These are phyloP conservation scores for Naganishia randhawae DNA, from an alignment of 768 basidiomycete species.

Conservation along the genomic window DNA sequence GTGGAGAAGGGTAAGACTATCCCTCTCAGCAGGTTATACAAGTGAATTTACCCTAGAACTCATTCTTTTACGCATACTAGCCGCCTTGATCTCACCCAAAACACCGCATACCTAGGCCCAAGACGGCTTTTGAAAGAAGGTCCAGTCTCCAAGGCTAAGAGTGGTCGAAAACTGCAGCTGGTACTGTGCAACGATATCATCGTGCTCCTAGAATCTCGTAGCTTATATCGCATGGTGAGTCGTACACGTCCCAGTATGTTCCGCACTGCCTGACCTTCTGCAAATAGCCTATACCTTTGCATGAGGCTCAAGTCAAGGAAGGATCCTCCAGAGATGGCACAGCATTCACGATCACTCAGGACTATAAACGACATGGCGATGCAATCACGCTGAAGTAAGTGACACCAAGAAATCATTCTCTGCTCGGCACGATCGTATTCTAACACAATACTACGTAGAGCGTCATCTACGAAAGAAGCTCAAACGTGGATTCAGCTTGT, in stretches of 20 bases:
- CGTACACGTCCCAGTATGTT: not conserved
- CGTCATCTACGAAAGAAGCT: constrained; percentile 28
- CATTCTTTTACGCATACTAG: constrained; percentile 46
- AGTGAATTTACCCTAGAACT: too few relatives aligned
- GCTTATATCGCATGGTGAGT: constrained; percentile 77
- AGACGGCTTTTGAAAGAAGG: constrained; percentile 78
- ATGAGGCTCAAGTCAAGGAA: constrained; percentile 39
- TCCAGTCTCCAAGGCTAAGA: constrained; percentile 71
- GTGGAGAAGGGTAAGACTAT: constrained; percentile 62
- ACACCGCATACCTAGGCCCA: constrained; percentile 78
- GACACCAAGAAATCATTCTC: not conserved
- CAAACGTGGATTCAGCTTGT: constrained; percentile 29
- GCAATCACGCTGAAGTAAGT: constrained; percentile 54
- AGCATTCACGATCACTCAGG: constrained; percentile 61
- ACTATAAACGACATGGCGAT: constrained; percentile 72
- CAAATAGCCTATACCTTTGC: constrained; percentile 61
- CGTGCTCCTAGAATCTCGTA: constrained; percentile 72
- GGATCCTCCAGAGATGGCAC: constrained; percentile 34
- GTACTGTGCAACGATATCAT: constrained; percentile 87
- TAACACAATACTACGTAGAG: constrained; percentile 13
- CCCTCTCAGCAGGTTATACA: not conserved
- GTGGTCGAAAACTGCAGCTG: constrained; percentile 68
- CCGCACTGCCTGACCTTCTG: not conserved
- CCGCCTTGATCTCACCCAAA: constrained; percentile 82
- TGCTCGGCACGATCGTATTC: not conserved